These are phyloP conservation scores for Exophiala alcalophila DNA, from an alignment of 2,329 filamentous ascomycete genomes.

Conservation along the genomic window DNA sequence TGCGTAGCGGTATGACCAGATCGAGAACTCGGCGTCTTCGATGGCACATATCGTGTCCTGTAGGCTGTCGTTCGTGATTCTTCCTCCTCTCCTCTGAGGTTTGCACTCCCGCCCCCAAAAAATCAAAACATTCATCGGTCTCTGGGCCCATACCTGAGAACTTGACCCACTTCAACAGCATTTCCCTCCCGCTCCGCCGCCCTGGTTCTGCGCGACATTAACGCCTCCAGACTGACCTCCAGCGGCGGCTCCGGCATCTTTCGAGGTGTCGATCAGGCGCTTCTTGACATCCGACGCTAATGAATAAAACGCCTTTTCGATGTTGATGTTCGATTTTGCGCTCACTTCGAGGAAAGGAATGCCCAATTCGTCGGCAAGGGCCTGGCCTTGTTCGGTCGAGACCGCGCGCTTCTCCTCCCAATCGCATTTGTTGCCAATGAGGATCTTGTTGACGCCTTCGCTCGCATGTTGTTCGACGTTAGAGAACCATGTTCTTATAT, in stretches of 20 bases:
- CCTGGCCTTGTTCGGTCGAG: constrained; percentile 87
- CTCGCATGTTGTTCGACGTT: constrained; percentile 98
- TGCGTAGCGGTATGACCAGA: too few species aligned
- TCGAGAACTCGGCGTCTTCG: too few species aligned
- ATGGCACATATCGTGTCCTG: too few species aligned
- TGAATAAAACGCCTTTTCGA: constrained; percentile 97
- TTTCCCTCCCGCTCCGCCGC: constrained; percentile 58
- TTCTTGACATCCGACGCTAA: constrained; percentile 98
- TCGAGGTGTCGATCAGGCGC: constrained; percentile 86
- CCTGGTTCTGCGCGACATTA: constrained; percentile 64
- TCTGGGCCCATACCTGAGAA: too few species aligned
- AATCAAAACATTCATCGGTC: too few species aligned
- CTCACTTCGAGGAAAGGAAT: constrained; percentile 98
- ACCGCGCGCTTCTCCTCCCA: constrained; percentile 99
- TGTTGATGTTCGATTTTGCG: constrained; percentile 99
- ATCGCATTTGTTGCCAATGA: constrained; percentile 99
- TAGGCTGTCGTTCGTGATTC: too few species aligned
- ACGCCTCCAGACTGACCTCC: constrained; percentile 50
- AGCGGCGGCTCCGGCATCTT: constrained; percentile 41
- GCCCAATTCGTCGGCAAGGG: constrained; percentile 88
- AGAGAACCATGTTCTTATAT: constrained; percentile 99
- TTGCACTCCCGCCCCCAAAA: too few species aligned
- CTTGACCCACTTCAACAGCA: constrained; percentile 68
- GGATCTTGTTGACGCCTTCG: constrained; percentile 98
- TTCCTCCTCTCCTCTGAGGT: too few species aligned